phyloP scores from a whole-genome alignment of 208 protist genomes.

The Blechomonas ayalai region DNA sequence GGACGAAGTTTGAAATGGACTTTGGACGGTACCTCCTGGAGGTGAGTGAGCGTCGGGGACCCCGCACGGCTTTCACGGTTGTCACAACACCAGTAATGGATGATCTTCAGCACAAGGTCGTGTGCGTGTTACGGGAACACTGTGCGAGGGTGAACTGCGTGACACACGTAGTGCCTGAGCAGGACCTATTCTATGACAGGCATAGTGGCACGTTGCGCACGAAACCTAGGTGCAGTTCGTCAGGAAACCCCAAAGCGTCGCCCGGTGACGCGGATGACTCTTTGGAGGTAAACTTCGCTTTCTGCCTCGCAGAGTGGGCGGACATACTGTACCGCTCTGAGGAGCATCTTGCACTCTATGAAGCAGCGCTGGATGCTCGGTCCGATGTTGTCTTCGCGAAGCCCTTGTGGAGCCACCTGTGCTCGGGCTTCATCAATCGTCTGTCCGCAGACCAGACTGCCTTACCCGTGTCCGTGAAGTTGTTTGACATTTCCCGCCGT shows the following conservation, averaged over 20 bases:
- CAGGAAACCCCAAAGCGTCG: conserved; percentile 1
- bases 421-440: conserved; percentile 29
- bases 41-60: conserved; percentile 37
- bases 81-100: conserved; percentile 19
- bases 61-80: conserved; percentile 56
- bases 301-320: conserved; percentile 39
- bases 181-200: conserved; percentile 19
- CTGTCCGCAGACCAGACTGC: not conserved
- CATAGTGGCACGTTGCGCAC: conserved; percentile 28
- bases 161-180: conserved; percentile 43
- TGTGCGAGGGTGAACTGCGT: conserved; percentile 50
- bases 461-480: conserved; percentile 17
- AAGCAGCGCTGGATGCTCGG: conserved; percentile 33
- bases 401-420: conserved; percentile 58
- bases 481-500: conserved; percentile 51
- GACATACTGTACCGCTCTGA: conserved; percentile 26
- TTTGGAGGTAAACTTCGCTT: conserved; percentile 53
- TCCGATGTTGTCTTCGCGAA: conserved; percentile 66
- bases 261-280: conserved; percentile 8
- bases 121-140: conserved; percentile 17
- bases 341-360: conserved; percentile 29
- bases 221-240: conserved; percentile 1
- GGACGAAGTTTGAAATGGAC: conserved; percentile 32
- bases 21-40: conserved; percentile 39
- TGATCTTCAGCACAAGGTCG: conserved; percentile 21